These are phyloP conservation scores for Suillus brevipes DNA, from an alignment of 768 basidiomycete genomes.

Conservation along the genomic window DNA sequence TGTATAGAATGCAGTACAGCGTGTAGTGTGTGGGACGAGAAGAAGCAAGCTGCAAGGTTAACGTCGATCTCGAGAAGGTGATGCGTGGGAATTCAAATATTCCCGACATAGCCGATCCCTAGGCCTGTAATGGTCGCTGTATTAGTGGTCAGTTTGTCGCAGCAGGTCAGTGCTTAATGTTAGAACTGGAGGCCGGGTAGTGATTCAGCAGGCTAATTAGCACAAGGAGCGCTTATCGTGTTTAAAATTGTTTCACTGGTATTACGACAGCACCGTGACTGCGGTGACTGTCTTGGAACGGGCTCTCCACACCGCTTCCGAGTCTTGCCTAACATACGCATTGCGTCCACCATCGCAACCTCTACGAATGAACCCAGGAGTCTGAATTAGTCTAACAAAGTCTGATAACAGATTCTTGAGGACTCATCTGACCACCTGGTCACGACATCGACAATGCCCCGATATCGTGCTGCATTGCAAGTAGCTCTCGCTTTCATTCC, in stretches of 20 bases:
- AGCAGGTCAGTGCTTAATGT: not conserved
- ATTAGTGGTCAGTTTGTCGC: not conserved
- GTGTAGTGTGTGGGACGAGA: conserved; percentile 8
- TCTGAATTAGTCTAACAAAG: conserved; percentile 3
- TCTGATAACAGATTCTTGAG: conserved; percentile 3
- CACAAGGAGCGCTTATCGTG: not conserved
- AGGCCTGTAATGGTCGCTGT: not conserved
- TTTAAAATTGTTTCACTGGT: not conserved
- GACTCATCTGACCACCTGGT: conserved; percentile 4
- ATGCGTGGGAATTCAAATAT: not conserved
- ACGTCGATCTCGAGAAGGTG: conserved; percentile 1
- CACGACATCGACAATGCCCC: conserved; percentile 12
- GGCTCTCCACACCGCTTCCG: conserved; percentile 2
- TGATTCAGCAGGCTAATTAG: not conserved
- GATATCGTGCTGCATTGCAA: not conserved
- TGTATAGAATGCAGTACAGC: not conserved
- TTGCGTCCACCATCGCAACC: not conserved
- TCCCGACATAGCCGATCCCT: not conserved
- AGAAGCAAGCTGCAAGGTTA: not conserved
- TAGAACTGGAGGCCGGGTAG: not conserved
- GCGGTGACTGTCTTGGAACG: not conserved
- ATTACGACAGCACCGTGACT: not conserved
- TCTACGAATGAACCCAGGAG: conserved; percentile 13
- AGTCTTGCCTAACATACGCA: not conserved
- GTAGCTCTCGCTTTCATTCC: conserved; percentile 18